Evolutionary conservation across 768 basidiomycete species (phyloP).

Genomic region (Macrocybe gigantea): DNA sequence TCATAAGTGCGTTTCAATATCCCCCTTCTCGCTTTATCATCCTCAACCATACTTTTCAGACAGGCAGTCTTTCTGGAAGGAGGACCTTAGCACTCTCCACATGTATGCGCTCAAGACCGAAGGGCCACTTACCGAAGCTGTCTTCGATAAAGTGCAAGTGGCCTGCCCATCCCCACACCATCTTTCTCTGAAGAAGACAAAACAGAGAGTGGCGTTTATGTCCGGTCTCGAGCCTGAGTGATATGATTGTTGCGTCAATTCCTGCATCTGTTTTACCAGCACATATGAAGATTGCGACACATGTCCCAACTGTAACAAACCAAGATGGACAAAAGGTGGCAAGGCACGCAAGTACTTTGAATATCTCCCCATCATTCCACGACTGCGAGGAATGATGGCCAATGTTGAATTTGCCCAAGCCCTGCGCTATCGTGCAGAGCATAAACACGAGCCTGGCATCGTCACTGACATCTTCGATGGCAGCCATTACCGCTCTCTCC

Average conservation of each 20-base stretch:
- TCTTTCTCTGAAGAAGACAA: background rate
- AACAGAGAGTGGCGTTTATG: background rate
- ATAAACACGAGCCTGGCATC: constrained; percentile 5
- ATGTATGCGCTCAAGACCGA: no score
- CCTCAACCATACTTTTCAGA: no score
- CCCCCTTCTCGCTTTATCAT: no score
- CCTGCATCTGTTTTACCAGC: background rate
- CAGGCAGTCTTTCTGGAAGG: no score
- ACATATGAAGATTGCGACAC: background rate
- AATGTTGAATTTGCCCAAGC: constrained; percentile 8
- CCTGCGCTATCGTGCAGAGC: constrained; percentile 17
- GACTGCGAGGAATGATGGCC: constrained; percentile 9
- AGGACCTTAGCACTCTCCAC: no score
- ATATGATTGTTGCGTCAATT: background rate
- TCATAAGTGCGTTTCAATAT: no score
- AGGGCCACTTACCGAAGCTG: no score
- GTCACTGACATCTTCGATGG: constrained; percentile 29
- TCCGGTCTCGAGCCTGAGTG: background rate
- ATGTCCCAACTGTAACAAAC: background rate
- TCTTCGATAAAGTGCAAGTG: no score
- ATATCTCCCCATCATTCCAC: constrained; percentile 23
- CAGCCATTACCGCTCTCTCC: constrained; percentile 16
- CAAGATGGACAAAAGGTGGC: no score
- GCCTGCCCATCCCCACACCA: no score
- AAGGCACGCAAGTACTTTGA: constrained; percentile 9